Conservation (phyloP, 2,329 filamentous ascomycete species). For the Sordariomycetes sp. region DNA sequence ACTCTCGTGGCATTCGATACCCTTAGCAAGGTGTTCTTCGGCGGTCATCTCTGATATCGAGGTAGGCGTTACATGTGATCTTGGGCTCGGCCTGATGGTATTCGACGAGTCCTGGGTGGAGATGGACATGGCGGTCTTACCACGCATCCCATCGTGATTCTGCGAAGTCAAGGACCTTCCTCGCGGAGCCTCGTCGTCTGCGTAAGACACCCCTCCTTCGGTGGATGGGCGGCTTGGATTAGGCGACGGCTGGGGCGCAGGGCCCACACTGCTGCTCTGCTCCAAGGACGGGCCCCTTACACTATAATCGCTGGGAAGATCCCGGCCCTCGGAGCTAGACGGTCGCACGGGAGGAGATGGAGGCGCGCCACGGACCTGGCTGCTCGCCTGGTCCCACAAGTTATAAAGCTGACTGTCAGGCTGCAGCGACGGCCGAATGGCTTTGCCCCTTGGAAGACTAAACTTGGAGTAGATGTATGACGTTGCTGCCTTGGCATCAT, state of each 20-base stretch:
- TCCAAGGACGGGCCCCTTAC: slow-evolving; percentile 1
- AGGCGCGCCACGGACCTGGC: slow-evolving; percentile 28
- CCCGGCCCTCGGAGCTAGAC: slow-evolving; percentile 39
- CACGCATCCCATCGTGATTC: slow-evolving; percentile 26
- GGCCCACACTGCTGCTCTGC: slow-evolving; percentile 10
- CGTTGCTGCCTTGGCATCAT: slow-evolving; percentile 41
- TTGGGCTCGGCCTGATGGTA: slow-evolving; percentile 32
- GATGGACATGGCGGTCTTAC: slow-evolving; percentile 34
- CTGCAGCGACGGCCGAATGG: slow-evolving; percentile 15
- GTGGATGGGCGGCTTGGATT: slow-evolving; percentile 33
- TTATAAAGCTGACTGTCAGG: not conserved
- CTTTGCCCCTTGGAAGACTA: slow-evolving; percentile 70
- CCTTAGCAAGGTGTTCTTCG: slow-evolving; percentile 84
- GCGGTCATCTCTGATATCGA: slow-evolving; percentile 61
- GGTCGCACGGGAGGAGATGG: slow-evolving; percentile 52
- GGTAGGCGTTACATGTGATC: slow-evolving; percentile 34
- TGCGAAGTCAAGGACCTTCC: slow-evolving; percentile 30
- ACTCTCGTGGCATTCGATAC: slow-evolving; percentile 80
- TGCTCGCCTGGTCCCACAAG: not conserved
- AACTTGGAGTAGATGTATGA: slow-evolving; percentile 87
- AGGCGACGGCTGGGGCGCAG: slow-evolving; percentile 30
- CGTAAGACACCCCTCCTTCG: slow-evolving; percentile 27
- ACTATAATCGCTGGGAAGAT: slow-evolving; percentile 25
- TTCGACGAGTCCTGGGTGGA: slow-evolving; percentile 43
- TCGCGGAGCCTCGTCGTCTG: slow-evolving; percentile 31